Evolutionary conservation across 352 stramenopile genomes (phyloP), one percentile per base, ranked within the genome.

Genomic region (Phytopythium kandeliae): DNA sequence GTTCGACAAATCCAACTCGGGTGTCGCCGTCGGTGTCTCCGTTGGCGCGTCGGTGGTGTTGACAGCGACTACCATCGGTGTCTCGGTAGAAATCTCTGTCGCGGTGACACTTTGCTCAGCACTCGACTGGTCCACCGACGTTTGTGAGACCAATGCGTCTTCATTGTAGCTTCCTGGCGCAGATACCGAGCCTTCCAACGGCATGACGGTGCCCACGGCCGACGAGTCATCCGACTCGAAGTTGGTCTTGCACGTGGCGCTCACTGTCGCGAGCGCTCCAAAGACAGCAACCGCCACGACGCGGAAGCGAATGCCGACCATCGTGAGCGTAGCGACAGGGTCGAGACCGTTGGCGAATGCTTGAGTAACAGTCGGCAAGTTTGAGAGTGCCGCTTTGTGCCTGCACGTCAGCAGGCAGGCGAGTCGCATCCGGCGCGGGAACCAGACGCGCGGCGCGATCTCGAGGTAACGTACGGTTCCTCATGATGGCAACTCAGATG

Each of bases 251-350:
- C 43, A 36, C 24, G 43, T 25, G 8, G 43, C 43, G 25, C 25
- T 35, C 10, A 24, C 43, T 17, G 43, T 48, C 2, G 43, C 26
- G 28, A 48, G 25, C 16, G 25, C 28, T 24, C 43, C 43, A 9
- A 48, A 25, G 43, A 48, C 43, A 7, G 43, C 43, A n/a, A 48
- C 43, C 4, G 28, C 43, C 16, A 48, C 25, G 16, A 48, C 21
- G 11, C 38, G 38, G 21, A 45, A 45, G 19, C 38, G 21, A 11
- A 45, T 28, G 21, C 21, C 38, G 2, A 31, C 38, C 38, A 45
- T 45, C 38, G 38, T 30, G 28, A 4, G 9, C 28, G 28, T 31
- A n/a, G n/a, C n/a, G n/a, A n/a, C n/a, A n/a, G n/a, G n/a, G n/a
- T n/a, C n/a, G n/a, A n/a, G n/a, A n/a, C n/a, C n/a, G n/a, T n/a